Percentiles rank a stretch among this genome's conserved stretches.
These are phyloP conservation scores for Lomentospora prolificans DNA, from an alignment of 2,329 filamentous ascomycete genomes.

Conservation along the genomic window DNA sequence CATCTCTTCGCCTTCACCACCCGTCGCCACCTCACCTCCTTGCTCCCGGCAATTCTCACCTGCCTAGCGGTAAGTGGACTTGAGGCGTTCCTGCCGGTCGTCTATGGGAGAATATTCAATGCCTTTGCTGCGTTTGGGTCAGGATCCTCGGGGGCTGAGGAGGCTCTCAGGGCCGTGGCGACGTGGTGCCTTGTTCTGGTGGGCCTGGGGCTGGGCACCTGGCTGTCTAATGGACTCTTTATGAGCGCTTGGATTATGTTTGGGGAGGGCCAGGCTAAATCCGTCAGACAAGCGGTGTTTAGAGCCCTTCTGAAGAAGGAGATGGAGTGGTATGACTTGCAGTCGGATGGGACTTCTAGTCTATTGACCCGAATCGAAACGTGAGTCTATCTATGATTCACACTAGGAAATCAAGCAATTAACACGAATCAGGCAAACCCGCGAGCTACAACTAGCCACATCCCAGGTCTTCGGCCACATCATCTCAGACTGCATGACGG, in stretches of 20 bases:
- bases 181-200: conserved; percentile 54
- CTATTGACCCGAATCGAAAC: conserved; percentile 64
- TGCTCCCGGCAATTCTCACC: conserved; percentile 44
- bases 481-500: conserved; percentile 53
- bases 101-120: conserved; percentile 69
- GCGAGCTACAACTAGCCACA: conserved; percentile 70
- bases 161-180: conserved; percentile 46
- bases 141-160: conserved; percentile 34
- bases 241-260: conserved; percentile 66
- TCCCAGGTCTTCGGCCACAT: conserved; percentile 71
- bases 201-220: conserved; percentile 53
- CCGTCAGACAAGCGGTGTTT: conserved; percentile 57
- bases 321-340: conserved; percentile 72
- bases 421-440: conserved; percentile 55
- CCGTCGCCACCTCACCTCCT: conserved; percentile 42
- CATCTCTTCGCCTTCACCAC: conserved; percentile 65
- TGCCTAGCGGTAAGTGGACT: conserved; percentile 51
- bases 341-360: conserved; percentile 60
- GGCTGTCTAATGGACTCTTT: conserved; percentile 57
- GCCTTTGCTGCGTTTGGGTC: conserved; percentile 57
- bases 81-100: conserved; percentile 54
- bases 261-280: conserved; percentile 69
- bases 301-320: conserved; percentile 58
- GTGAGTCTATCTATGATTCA: conserved; percentile 34
- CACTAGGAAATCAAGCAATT: conserved; percentile 9